Base-by-base conservation (phyloP, 352 stramenopile genomes). In the Globisporangium parvum region DNA sequence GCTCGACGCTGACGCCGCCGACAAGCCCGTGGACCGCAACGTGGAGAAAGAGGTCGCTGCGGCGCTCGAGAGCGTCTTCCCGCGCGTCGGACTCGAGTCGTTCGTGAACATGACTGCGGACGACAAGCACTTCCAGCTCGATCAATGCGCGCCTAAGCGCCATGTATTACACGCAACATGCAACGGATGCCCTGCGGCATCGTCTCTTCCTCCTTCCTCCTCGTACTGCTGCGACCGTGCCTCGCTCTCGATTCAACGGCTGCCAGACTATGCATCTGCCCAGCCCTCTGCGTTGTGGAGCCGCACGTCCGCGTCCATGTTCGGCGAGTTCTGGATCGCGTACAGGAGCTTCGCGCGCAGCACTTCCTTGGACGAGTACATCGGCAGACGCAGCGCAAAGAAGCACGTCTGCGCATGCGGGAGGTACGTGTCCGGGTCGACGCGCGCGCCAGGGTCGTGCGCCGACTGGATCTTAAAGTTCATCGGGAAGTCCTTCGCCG, bases 351-450 rank as follows among this genome's bases (percentile, higher is more conserved):
- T 95, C 11, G 77, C 65, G 9, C 81, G 73, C 57, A 96, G 62
- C n/a, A 91, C 71, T 45, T 96, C 87, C 62, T 96, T 88, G 31
- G 71, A 91, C 47, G 88, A 95, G 70, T 99, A 99, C 51, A 85
- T 70, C 21, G 97, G 97, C 26, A 99, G 71, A 0, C 89, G 91
- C 51, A 99, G 71, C 17, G 91, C 95, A 68, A 99, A 99, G 79
- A 99, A 99, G 67, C 97, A 99, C 10, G 97, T 99, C 62, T 98
- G 97, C n/a, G 97, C 96, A 65, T 98, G 96, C 42, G 97, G 97
- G 41, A 99, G 70, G 60, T 98, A 98, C 55, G 88, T 71, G 60
- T 98, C 88, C 1, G 87, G 84, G 11, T 92, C 69, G 18, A 71
- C 69, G 37, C 78, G 73, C 28, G 81, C 71, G n/a, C 85, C 83